Base-by-base conservation (phyloP, 1,284 basidiomycete species). In the Jaminaea rosea region DNA sequence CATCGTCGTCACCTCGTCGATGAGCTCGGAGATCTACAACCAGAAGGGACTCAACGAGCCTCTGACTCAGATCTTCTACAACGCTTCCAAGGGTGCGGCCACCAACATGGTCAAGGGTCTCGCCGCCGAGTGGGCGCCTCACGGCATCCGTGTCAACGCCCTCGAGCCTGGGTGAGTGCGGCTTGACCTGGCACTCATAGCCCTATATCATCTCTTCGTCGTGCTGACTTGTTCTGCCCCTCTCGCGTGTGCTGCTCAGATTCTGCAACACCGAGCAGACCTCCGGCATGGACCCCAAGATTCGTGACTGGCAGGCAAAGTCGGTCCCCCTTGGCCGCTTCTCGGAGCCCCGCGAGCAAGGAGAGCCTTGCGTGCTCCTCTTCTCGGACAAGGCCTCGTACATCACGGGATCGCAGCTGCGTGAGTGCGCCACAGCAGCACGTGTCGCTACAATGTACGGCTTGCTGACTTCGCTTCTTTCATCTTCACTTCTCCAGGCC, bases 191-290 rank as follows among this genome's bases (percentile, higher is more conserved):
- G n/a, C n/a, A n/a, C n/a, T n/a, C n/a, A n/a, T n/a, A n/a, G n/a
- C n/a, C n/a, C n/a, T 11, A n/a, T 28, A 24, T 23, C 21, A 23
- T 4, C 7, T 13, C 24, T 26, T 26, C 31, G 44, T 23, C 36
- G 32, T 24, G 26, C 5, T 21, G 6, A 28, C 26, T 17, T 15
- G 11, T 49, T 36, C 41, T 52, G 8, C 13, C 41, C 21, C 36
- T 10, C 2, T 49, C 28, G n/a, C 26, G 26, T 29, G 50, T 32
- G 26, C 10, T 36, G 15, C 21, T 49, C 24, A 44, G 21, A 9
- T 67, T 71, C 66, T 72, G 69, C 59, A 66, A 72, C 58, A 74
- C 72, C 19, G 72, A 74, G 60, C 72, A 74, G 67, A 74, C 72
- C 19, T 64, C 60, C 31, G 67, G 49, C 29, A 74, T 74, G 72